These are phyloP conservation scores for Juglanconis juglandina DNA, from an alignment of 2,329 filamentous ascomycete species.

Conservation along the genomic window DNA sequence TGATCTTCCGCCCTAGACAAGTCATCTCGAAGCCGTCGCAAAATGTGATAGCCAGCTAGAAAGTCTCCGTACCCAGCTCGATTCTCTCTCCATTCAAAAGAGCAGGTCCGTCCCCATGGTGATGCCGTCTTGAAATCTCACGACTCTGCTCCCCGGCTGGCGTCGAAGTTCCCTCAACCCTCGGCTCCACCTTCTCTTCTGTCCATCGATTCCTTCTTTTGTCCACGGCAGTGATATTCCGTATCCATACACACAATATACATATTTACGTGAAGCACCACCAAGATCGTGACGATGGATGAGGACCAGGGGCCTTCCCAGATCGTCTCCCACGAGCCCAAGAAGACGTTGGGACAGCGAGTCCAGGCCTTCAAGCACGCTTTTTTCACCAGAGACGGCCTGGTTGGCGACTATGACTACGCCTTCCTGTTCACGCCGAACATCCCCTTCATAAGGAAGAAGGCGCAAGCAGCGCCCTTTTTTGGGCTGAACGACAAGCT, in stretches of 20 bases:
- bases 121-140: too few species aligned
- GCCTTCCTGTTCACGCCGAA: conserved; percentile 79
- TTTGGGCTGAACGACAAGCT: conserved; percentile 79
- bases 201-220: not conserved
- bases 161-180: too few species aligned
- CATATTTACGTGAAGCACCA: not conserved
- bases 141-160: too few species aligned
- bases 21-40: too few species aligned
- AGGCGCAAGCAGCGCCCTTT: conserved; percentile 63
- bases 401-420: conserved; percentile 88
- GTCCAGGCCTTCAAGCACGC: conserved; percentile 34
- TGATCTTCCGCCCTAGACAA: too few species aligned
- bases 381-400: conserved; percentile 62
- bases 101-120: too few species aligned
- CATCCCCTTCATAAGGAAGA: conserved; percentile 74
- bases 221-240: not conserved
- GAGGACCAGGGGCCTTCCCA: conserved; percentile 52
- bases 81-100: too few species aligned
- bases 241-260: not conserved
- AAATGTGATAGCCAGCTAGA: too few species aligned
- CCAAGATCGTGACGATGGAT: conserved; percentile 41
- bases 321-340: conserved; percentile 41
- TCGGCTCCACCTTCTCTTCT: not conserved
- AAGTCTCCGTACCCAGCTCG: too few species aligned
- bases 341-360: conserved; percentile 30